Evolutionary conservation across 2,329 filamentous ascomycete genomes (phyloP).

Genomic region (Hypoxylon sp.): DNA sequence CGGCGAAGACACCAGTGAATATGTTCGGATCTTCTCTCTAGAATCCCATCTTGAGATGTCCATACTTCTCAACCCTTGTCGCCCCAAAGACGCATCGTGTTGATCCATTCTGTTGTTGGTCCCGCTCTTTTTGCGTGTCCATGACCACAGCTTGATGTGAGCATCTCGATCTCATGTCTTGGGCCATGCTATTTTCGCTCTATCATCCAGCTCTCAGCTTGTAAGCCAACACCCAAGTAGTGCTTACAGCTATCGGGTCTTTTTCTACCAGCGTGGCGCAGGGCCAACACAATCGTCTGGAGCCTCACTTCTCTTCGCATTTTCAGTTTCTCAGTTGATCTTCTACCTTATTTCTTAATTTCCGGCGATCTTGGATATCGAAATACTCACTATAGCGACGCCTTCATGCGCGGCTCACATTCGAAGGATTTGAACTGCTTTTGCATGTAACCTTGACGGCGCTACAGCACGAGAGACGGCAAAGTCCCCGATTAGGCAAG

Average conservation of each 20-base stretch:
- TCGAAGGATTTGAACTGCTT: conserved; percentile 5
- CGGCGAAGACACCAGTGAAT: conserved; percentile 22
- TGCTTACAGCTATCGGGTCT: conserved; percentile 37
- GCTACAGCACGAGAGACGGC: conserved; percentile 10
- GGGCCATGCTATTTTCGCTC: conserved; percentile 36
- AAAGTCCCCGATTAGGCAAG: conserved; percentile 21
- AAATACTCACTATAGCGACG: not conserved
- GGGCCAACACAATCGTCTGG: conserved; percentile 9
- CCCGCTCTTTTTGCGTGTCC: conserved; percentile 27
- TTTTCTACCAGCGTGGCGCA: conserved; percentile 27
- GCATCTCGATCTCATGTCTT: conserved; percentile 31
- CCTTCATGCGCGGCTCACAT: not conserved
- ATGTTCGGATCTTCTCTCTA: conserved; percentile 36
- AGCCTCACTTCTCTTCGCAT: conserved; percentile 23
- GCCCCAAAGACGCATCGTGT: conserved; percentile 25
- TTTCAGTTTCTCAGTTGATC: not conserved
- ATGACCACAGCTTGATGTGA: conserved; percentile 26
- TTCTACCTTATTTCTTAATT: conserved; percentile 13
- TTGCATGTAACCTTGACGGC: conserved; percentile 17
- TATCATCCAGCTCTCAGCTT: conserved; percentile 14
- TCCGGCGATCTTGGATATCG: conserved; percentile 6
- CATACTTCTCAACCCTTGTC: conserved; percentile 40
- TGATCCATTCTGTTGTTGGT: conserved; percentile 31
- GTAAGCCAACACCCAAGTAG: conserved; percentile 29
- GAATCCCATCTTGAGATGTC: conserved; percentile 46